Evolutionary conservation across 257 asterid species (phyloP), one percentile per base, ranked within the genome.

Genomic region (Fraxinus excelsior): DNA sequence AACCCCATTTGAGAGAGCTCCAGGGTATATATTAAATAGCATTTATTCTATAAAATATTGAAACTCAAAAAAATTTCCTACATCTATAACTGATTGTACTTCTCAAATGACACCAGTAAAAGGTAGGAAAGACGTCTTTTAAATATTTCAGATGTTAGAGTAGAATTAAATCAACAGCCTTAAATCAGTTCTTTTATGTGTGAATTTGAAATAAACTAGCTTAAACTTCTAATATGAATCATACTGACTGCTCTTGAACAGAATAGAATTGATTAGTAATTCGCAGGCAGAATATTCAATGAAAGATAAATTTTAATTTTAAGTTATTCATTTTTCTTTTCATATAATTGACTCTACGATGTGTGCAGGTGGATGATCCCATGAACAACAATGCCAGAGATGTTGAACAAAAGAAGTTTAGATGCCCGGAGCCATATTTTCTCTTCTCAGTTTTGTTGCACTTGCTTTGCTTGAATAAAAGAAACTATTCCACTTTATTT

Each of bases 291-390:
- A 44, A 44, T 1, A 44, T 13, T 44, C 51, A 13, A 13, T 13
- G 51, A 13, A 44, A 44, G 51, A 18, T 68, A 19, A 19, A 70
- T 35, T 8, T 9, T 12, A 21, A 31, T 23, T 8, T 56, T 60
- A 37, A 58, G 11, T 34, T 31, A 16, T 18, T 68, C 28, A 66
- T 49, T 38, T 32, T 4, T 74, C 28, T 21, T 49, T 2, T 53
- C 62, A 23, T 18, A 42, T 19, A 28, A 79, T 53, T 42, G 66
- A 32, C 74, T 49, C 53, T 42, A n/a, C 37, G 32, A 21, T 64
- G 35, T 71, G 64, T 75, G 72, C 69, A 79, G 81, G 78, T 44
- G 58, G 58, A 23, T 9, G 3, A 65, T 67, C 49, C 5, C n/a
- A 32, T 60, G 40, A 46, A 44, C 28, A 32, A 19, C 38, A 49